A percentile compares a stretch with the other conserved stretches of the same genome.
phyloP scores from a whole-genome alignment of 495 filamentous ascomycete genomes.

The Hypomontagnella monticulosa region DNA sequence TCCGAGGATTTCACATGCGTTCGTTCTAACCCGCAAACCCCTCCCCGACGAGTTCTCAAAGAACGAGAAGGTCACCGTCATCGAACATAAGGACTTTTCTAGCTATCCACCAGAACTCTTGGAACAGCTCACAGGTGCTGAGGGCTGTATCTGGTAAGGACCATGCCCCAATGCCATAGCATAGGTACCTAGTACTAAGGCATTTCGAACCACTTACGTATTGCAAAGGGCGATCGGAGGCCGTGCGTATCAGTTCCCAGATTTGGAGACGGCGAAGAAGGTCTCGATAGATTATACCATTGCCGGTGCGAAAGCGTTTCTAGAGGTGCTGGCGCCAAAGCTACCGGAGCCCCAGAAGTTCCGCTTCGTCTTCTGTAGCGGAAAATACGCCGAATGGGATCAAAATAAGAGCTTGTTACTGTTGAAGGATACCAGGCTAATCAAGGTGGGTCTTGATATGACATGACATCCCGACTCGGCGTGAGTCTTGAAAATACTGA shows the following conservation, averaged over 20 bases:
- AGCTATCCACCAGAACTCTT: slow-evolving; percentile 52
- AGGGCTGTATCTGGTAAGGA: slow-evolving; percentile 63
- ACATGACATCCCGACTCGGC: not conserved
- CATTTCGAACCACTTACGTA: not conserved
- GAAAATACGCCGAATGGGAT: slow-evolving; percentile 57
- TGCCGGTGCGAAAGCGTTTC: slow-evolving; percentile 54
- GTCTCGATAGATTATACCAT: slow-evolving; percentile 58
- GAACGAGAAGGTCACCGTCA: slow-evolving; percentile 54
- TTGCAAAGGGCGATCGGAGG: slow-evolving; percentile 46
- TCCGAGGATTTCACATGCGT: slow-evolving; percentile 57
- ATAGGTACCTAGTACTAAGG: not conserved
- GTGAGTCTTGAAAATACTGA: slow-evolving; percentile 2
- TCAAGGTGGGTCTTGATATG: slow-evolving; percentile 58
- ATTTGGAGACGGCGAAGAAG: slow-evolving; percentile 43
- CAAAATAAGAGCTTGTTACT: slow-evolving; percentile 56
- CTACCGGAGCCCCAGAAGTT: slow-evolving; percentile 50
- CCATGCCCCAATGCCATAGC: too few species aligned
- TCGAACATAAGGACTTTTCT: slow-evolving; percentile 59
- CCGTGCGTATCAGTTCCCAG: slow-evolving; percentile 41
- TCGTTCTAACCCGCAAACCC: slow-evolving; percentile 58
- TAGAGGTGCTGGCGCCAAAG: slow-evolving; percentile 29
- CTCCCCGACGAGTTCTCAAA: slow-evolving; percentile 41
- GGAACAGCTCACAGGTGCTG: slow-evolving; percentile 56
- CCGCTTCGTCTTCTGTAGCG: slow-evolving; percentile 63
- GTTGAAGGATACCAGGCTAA: slow-evolving; percentile 52